Base-by-base conservation (phyloP, 176 grass and related monocot species). In the Triticum monococcum region DNA sequence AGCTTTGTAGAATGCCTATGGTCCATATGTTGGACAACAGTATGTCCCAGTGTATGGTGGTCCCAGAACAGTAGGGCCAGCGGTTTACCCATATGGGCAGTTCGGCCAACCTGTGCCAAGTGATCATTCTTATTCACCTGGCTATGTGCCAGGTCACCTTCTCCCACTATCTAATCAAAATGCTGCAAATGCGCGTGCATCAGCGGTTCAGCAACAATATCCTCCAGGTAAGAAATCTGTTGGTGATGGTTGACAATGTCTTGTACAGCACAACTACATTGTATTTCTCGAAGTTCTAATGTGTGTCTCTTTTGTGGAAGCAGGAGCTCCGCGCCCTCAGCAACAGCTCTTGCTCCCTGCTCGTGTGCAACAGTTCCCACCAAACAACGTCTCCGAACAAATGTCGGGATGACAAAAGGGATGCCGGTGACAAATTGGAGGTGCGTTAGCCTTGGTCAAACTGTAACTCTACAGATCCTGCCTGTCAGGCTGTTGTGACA, bases 1-100 rank as follows among this genome's bases (percentile, higher is more conserved):
- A 89, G 84, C 80, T 85, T 87, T 94, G 81, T 89, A 94, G 92
- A 94, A 91, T 91, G 92, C 86, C n/a, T 94, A 91, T 74, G 79
- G 72, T 82, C 85, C 92, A 65, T 94, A 91, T 84, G 87, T 89
- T 79, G 87, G 89, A 75, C 89, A 91, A 64, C 92, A 91, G 52
- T 91, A 91, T 72, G 63, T 94, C 79, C 87, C 88, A 71, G 81
- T 91, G 37, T 89, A 94, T 14, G 85, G 92, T 46, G 82, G 85
- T 59, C 92, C 87, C 56, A 91, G 89, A 79, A 83, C 87, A 59
- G 72, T 83, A 89, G 86, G 88, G 23, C 72, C 92, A 60, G 67
- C 85, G 57, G 89, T 87, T 87, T 85, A 89, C 82, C 92, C 87
- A n/a, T 94, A 91, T 89, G 89, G 92, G 74, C 89, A 94, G 70